Conservation (phyloP, 768 basidiomycete genomes). For the Mycena chlorophos region DNA sequence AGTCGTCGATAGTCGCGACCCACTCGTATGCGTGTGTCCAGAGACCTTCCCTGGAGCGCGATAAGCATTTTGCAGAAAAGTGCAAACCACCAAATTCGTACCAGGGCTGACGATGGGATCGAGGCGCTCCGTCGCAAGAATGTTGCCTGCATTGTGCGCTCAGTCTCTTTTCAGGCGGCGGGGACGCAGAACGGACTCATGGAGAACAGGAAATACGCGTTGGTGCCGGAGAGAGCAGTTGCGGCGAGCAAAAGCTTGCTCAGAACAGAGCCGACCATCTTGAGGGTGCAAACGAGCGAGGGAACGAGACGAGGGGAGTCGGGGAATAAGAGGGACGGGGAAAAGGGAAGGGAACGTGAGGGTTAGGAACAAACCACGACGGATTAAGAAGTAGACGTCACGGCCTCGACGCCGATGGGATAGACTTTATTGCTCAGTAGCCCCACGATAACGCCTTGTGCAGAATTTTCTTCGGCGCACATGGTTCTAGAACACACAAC, state of each 20-base stretch:
- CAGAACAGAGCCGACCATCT: slow-evolving; percentile 16
- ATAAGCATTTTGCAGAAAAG: background rate
- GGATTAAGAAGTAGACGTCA: no score
- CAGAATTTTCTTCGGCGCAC: no score
- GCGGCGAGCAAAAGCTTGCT: slow-evolving; percentile 20
- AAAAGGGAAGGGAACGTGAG: no score
- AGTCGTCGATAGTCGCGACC: slow-evolving; percentile 7
- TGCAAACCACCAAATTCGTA: background rate
- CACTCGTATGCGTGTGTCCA: slow-evolving; percentile 50
- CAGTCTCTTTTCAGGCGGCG: background rate
- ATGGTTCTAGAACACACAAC: no score
- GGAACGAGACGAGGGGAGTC: slow-evolving; percentile 10
- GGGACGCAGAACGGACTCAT: slow-evolving; percentile 13
- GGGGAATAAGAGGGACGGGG: slow-evolving; percentile 4
- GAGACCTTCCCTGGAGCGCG: slow-evolving; percentile 36
- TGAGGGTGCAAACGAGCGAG: slow-evolving; percentile 11
- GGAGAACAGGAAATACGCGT: slow-evolving; percentile 19
- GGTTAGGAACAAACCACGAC: no score
- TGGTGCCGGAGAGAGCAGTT: slow-evolving; percentile 16
- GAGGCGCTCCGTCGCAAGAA: slow-evolving; percentile 48
- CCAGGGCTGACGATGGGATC: slow-evolving; percentile 51
- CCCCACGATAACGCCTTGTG: no score
- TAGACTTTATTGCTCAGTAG: no score
- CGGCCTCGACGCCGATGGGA: no score
- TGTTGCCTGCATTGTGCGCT: slow-evolving; percentile 32